phyloP scores from a whole-genome alignment of 2,329 filamentous ascomycete genomes.

The Rosellinia necatrix region DNA sequence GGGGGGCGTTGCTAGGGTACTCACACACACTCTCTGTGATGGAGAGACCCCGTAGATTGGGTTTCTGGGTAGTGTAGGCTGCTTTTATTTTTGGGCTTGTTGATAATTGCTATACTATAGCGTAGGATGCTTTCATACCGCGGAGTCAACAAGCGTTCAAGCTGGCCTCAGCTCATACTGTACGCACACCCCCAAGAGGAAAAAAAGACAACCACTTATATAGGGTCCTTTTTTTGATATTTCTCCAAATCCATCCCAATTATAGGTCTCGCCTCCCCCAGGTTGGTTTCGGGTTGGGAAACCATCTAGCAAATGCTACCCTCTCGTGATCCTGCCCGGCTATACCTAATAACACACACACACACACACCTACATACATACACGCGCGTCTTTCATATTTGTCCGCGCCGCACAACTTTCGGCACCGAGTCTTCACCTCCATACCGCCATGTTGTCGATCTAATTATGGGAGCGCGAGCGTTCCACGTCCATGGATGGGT shows the following conservation, averaged over 20 bases:
- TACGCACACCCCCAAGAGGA: neutral
- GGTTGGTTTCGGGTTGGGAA: too few relatives aligned
- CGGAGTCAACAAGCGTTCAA: neutral
- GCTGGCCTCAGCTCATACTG: neutral
- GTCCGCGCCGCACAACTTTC: constrained; percentile 18
- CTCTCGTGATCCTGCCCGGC: constrained; percentile 22
- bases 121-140: constrained; percentile 2
- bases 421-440: constrained; percentile 14
- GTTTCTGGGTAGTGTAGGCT: too few relatives aligned
- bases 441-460: constrained; percentile 20
- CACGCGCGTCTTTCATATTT: neutral
- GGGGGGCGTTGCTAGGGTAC: constrained; percentile 1
- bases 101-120: constrained; percentile 13
- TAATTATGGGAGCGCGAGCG: constrained; percentile 12
- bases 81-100: too few relatives aligned
- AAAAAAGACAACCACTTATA: neutral
- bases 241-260: constrained; percentile 13
- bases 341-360: constrained; percentile 9
- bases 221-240: neutral
- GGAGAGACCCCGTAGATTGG: too few relatives aligned
- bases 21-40: neutral
- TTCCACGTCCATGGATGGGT: too few relatives aligned
- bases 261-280: too few relatives aligned
- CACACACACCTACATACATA: neutral
- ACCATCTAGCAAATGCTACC: too few relatives aligned